These are phyloP conservation scores for Entomortierella parvispora DNA, from an alignment of 192 early-diverging fungal genomes.

Conservation along the genomic window DNA sequence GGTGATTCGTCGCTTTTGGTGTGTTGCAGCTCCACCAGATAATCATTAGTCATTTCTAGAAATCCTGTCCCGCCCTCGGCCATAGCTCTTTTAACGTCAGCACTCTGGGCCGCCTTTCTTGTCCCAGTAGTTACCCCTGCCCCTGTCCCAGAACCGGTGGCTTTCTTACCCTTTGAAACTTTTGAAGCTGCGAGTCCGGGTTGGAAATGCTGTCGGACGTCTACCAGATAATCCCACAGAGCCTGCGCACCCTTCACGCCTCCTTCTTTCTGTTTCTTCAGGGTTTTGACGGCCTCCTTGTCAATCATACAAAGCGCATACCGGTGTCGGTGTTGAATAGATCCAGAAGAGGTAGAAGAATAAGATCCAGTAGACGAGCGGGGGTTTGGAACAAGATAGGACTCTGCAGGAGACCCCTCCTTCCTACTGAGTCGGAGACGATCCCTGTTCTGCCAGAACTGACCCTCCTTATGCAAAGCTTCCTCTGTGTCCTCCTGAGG, in stretches of 20 bases:
- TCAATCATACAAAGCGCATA: slow-evolving; percentile 69
- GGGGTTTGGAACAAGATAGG: slow-evolving; percentile 48
- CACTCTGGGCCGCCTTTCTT: slow-evolving; percentile 11
- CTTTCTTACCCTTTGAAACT: background rate
- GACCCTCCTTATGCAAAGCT: slow-evolving; percentile 50
- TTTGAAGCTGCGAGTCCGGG: slow-evolving; percentile 37
- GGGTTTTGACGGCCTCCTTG: slow-evolving; percentile 53
- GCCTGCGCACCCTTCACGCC: slow-evolving; percentile 31
- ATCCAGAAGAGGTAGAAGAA: too few relatives aligned
- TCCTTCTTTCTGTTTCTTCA: slow-evolving; percentile 38
- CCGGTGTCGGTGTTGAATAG: too few relatives aligned
- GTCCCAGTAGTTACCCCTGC: too few relatives aligned
- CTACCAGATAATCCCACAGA: slow-evolving; percentile 59
- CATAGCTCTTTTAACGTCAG: too few relatives aligned
- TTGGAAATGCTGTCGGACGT: slow-evolving; percentile 60
- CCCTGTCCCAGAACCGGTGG: too few relatives aligned
- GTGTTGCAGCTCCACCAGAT: background rate
- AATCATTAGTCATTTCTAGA: background rate
- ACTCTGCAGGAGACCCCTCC: slow-evolving; percentile 66
- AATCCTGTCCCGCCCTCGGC: too few relatives aligned
- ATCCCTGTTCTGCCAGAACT: slow-evolving; percentile 58
- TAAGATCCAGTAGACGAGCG: slow-evolving; percentile 14
- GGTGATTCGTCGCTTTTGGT: slow-evolving; percentile 7
- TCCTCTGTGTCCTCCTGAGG: slow-evolving; percentile 22
- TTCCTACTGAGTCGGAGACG: slow-evolving; percentile 59